These are phyloP conservation scores for Nigrospora oryzae DNA, from an alignment of 2,329 filamentous ascomycete species.

Conservation along the genomic window DNA sequence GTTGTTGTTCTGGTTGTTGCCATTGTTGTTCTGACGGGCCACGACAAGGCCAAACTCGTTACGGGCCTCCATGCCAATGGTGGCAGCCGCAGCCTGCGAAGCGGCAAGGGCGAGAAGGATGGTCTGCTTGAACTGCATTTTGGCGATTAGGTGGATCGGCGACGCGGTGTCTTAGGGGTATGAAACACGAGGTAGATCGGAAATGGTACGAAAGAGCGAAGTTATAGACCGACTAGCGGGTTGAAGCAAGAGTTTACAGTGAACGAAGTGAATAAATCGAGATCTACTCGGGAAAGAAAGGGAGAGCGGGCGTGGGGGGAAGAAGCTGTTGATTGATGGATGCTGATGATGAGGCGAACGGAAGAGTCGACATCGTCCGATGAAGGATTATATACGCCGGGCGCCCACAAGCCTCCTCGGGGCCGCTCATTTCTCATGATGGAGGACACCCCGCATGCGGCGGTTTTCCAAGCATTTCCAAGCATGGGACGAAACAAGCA, in stretches of 20 bases:
- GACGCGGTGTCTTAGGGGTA: background rate
- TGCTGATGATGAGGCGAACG: no score
- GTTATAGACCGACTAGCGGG: slow-evolving; percentile 1
- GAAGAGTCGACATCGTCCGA: no score
- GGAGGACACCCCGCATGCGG: no score
- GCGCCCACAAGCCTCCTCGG: no score
- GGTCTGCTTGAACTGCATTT: slow-evolving; percentile 12
- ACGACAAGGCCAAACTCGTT: no score
- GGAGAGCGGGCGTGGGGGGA: background rate
- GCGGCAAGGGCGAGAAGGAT: slow-evolving; percentile 10
- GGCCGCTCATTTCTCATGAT: no score
- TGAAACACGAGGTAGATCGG: background rate
- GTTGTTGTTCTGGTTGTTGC: background rate
- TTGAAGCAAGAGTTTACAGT: background rate
- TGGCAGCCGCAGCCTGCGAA: slow-evolving; percentile 5
- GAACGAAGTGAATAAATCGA: slow-evolving; percentile 6
- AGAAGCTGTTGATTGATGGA: no score
- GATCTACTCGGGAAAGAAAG: slow-evolving; percentile 2
- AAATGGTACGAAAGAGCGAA: background rate
- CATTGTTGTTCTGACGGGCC: background rate
- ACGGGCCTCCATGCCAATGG: slow-evolving; percentile 4
- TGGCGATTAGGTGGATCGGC: background rate
- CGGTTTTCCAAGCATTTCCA: no score
- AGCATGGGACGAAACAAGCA: no score
- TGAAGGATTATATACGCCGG: no score